Evolutionary conservation across 768 basidiomycete genomes (phyloP).

Genomic region (Sistotremastrum suecicum): DNA sequence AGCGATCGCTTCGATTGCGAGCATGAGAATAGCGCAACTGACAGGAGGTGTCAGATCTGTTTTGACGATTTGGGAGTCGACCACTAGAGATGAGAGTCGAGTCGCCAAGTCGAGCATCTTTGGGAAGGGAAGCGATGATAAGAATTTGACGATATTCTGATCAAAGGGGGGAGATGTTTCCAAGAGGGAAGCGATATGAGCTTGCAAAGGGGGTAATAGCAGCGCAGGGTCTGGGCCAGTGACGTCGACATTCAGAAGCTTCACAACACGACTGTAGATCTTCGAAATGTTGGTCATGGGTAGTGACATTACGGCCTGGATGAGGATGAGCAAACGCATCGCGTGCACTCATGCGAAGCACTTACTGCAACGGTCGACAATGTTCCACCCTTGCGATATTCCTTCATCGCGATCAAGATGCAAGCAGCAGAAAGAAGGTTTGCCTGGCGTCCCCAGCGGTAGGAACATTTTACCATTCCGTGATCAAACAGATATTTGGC

Average conservation of each 20-base stretch:
- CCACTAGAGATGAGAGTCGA: constrained; percentile 29
- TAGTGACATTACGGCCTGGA: background rate
- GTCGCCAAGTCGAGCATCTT: constrained; percentile 28
- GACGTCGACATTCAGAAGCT: constrained; percentile 40
- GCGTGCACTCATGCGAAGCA: constrained; percentile 2
- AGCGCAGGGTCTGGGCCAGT: constrained; percentile 41
- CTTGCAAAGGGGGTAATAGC: constrained; percentile 42
- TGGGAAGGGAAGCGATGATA: constrained; percentile 20
- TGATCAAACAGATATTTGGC: constrained; percentile 57
- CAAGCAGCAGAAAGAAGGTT: constrained; percentile 56
- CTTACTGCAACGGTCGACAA: constrained; percentile 51
- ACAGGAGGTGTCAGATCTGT: constrained; percentile 29
- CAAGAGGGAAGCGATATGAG: constrained; percentile 28
- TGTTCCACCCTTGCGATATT: constrained; percentile 52
- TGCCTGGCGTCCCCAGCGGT: constrained; percentile 64
- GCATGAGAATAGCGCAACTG: constrained; percentile 56
- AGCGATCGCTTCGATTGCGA: constrained; percentile 56
- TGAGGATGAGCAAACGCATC: constrained; percentile 8
- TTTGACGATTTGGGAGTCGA: constrained; percentile 22
- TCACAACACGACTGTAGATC: constrained; percentile 36
- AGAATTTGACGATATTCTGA: constrained; percentile 8
- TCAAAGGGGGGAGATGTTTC: constrained; percentile 6
- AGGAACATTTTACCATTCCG: constrained; percentile 38
- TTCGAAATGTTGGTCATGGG: constrained; percentile 25
- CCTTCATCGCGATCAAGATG: constrained; percentile 56